Percentiles rank a stretch among this genome's conserved stretches.
Conservation (phyloP, 495 filamentous ascomycete species). For the Bacidia gigantensis region DNA sequence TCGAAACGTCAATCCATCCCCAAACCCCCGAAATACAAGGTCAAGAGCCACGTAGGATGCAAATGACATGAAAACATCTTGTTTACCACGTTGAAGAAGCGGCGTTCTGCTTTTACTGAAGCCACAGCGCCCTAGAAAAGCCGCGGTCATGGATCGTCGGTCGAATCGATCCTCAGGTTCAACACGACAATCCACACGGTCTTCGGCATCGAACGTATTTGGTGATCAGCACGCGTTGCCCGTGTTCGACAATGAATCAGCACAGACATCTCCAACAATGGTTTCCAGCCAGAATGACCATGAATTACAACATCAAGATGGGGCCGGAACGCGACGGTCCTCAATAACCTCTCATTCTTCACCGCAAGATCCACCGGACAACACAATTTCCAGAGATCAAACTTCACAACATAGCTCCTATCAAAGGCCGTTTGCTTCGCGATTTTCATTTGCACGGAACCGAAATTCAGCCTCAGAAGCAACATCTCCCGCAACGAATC, state of each 20-base stretch:
- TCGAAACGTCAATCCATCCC: conserved; percentile 6
- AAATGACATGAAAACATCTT: too few species aligned
- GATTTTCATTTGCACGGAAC: background rate
- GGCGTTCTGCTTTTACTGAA: too few species aligned
- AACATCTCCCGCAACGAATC: background rate
- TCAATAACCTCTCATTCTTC: too few species aligned
- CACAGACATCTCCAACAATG: background rate
- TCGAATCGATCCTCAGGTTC: conserved; percentile 6
- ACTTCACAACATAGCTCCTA: background rate
- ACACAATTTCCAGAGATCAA: too few species aligned
- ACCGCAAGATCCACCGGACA: too few species aligned
- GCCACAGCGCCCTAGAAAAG: background rate
- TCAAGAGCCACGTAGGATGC: too few species aligned
- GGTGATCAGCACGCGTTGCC: conserved; percentile 22
- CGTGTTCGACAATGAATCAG: background rate
- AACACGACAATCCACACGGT: conserved; percentile 22
- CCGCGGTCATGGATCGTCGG: background rate
- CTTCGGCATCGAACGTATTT: conserved; percentile 33
- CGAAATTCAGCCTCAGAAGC: conserved; percentile 12
- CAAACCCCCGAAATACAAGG: too few species aligned
- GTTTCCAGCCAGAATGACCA: background rate
- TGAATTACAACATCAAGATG: background rate
- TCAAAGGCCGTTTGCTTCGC: background rate
- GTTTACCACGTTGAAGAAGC: too few species aligned
- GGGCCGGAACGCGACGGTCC: background rate